Evolutionary conservation across 305 asterid genomes (phyloP).

Genomic region (Fraxinus baroniana): DNA sequence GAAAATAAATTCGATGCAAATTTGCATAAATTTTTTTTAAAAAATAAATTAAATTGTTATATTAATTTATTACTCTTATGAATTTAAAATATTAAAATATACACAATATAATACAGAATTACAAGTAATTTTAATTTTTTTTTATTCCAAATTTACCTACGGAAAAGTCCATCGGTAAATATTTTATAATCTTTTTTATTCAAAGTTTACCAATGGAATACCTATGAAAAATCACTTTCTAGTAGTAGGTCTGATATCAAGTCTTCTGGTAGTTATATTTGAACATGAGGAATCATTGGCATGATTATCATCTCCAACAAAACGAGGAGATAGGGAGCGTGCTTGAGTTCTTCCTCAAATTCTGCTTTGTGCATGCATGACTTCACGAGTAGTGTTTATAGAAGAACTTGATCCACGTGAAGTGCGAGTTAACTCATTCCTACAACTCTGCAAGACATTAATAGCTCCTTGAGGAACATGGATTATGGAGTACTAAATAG

Average conservation of each 20-base stretch:
- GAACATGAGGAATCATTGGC: slow-evolving; percentile 29
- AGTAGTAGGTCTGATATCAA: neutral
- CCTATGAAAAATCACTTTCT: too few species aligned
- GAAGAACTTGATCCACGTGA: slow-evolving; percentile 22
- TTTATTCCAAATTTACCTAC: too few species aligned
- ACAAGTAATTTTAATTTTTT: too few species aligned
- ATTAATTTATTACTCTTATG: too few species aligned
- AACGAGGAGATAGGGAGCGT: slow-evolving; percentile 30
- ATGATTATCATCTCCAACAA: slow-evolving; percentile 28
- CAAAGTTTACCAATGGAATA: too few species aligned
- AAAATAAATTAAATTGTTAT: too few species aligned
- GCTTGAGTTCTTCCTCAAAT: slow-evolving; percentile 32
- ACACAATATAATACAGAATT: too few species aligned
- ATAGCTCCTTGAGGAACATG: neutral
- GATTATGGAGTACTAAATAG: neutral
- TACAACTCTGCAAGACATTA: neutral
- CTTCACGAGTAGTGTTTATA: slow-evolving; percentile 32
- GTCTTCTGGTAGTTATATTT: neutral
- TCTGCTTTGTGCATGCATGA: slow-evolving; percentile 21
- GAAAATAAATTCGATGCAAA: too few species aligned
- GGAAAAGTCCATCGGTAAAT: too few species aligned
- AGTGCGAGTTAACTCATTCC: slow-evolving; percentile 24
- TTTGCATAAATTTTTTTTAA: too few species aligned
- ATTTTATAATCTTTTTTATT: too few species aligned
- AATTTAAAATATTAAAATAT: too few species aligned